Percentiles rank a stretch among this genome's conserved stretches.
These are phyloP conservation scores for Calonectria pseudoreteaudii DNA, from an alignment of 2,329 filamentous ascomycete genomes.

Conservation along the genomic window DNA sequence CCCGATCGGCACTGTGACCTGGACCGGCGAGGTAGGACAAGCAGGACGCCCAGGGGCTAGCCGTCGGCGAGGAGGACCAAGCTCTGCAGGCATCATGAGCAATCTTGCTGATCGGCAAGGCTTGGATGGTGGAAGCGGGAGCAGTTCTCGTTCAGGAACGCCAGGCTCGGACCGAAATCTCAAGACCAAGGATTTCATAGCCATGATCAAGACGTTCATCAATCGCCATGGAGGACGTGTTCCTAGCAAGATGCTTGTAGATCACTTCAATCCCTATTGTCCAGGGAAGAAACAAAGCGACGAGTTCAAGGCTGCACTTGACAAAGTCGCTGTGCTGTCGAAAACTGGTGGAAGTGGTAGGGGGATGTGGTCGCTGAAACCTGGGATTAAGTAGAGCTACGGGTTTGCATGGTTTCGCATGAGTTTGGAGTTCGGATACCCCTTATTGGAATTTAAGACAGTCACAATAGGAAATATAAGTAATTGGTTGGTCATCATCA, in stretches of 20 bases:
- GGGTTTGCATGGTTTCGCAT: background rate
- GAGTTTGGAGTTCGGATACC: conserved; percentile 30
- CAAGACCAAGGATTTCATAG: conserved; percentile 72
- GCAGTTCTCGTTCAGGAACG: conserved; percentile 60
- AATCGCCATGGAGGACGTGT: conserved; percentile 81
- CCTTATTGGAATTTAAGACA: background rate
- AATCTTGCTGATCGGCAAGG: conserved; percentile 70
- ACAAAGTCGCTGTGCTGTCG: conserved; percentile 79
- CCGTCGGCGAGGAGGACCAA: conserved; percentile 64
- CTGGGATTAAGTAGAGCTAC: conserved; percentile 39
- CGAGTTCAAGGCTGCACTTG: conserved; percentile 86
- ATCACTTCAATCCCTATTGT: conserved; percentile 89
- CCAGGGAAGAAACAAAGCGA: conserved; percentile 71
- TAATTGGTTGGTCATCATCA: conserved; percentile 25
- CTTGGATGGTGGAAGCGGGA: conserved; percentile 54
- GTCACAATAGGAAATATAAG: background rate
- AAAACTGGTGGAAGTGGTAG: conserved; percentile 65
- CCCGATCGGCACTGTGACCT: conserved; percentile 88
- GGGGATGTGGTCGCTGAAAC: conserved; percentile 65
- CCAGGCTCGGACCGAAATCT: conserved; percentile 54
- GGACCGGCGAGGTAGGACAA: conserved; percentile 88
- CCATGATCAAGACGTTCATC: conserved; percentile 83
- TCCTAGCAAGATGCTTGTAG: conserved; percentile 86
- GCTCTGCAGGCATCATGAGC: conserved; percentile 66
- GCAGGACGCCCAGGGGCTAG: conserved; percentile 75